Percentiles rank a stretch among this genome's conserved stretches.
phyloP scores from a whole-genome alignment of 2,329 filamentous ascomycete genomes.

The Fusarium haematococcum region DNA sequence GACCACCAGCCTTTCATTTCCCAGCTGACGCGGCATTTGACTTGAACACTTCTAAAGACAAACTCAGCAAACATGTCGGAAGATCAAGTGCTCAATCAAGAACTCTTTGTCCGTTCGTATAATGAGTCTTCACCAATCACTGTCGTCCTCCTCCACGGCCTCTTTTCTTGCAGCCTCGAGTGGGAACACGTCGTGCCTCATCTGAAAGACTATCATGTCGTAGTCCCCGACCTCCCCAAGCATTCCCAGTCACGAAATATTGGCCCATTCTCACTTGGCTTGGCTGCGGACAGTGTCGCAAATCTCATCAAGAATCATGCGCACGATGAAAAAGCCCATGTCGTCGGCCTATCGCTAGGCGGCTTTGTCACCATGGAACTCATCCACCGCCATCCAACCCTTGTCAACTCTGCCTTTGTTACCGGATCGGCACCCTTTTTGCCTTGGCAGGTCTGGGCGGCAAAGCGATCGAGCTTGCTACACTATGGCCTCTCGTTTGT shows the following conservation, averaged over 20 bases:
- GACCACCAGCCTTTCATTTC: not conserved
- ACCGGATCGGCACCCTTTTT: not conserved
- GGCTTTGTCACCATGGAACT: conserved; percentile 5
- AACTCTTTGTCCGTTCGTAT: not conserved
- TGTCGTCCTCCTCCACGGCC: not conserved
- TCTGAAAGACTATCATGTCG: not conserved
- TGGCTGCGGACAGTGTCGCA: conserved; percentile 38
- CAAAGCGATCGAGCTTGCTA: conserved; percentile 43
- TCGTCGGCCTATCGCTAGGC: conserved; percentile 53
- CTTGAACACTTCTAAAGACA: not conserved
- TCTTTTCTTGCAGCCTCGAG: not conserved
- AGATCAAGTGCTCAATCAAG: not conserved
- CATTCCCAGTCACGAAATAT: not conserved
- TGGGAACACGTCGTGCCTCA: not conserved
- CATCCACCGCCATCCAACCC: not conserved
- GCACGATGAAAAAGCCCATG: conserved; percentile 49
- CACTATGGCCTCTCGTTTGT: conserved; percentile 43
- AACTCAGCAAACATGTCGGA: not conserved
- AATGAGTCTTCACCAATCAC: not conserved
- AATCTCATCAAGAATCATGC: conserved; percentile 50
- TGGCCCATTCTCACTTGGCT: not conserved
- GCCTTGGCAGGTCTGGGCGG: conserved; percentile 43
- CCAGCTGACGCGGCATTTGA: not conserved
- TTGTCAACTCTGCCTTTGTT: not conserved
- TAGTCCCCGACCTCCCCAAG: not conserved